Base-by-base conservation (phyloP, 768 basidiomycete species). In the Lactifluus subvellereus region DNA sequence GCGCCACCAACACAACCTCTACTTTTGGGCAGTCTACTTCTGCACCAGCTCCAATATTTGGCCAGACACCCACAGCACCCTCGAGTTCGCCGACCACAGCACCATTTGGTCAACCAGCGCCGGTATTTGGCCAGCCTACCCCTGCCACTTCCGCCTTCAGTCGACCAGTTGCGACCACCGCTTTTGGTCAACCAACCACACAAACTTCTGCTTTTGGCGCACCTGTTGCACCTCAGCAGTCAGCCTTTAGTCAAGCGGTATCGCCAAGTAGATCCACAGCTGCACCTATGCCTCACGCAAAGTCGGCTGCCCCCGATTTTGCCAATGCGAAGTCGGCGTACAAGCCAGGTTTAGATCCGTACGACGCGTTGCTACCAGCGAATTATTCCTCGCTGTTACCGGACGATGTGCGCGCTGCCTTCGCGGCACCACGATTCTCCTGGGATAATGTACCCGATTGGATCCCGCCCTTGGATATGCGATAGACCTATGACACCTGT, bases 391-490 rank as follows among this genome's bases (percentile, higher is more conserved):
- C 78, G 38, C 70, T 80, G 38, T 68, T 89, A 16, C 86, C 88
- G 1, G 69, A 73, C 37, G 69, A 69, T 4, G 80, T 77, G 42
- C 70, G 76, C 66, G 77, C 77, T 4, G 84, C 84, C 33, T 89
- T 88, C 63, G 69, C 75, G 60, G 74, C 45, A 72, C 74, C 55
- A 80, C 72, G 71, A 88, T 89, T 70, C 80, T 81, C 69, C 83
- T 81, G 77, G 82, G 85, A 72, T 53, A 80, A 79, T 61, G 77
- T 89, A 51, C 88, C 88, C 1, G 86, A 87, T 54, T 88, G 84
- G 84, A 76, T 84, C 59, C 88, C 88, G 40, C 88, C 87, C 6
- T 56, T 81, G 45, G 81, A 83, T 66, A 72, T 84, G 61, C 76
- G 85, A 60, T 85, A 63, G 76, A 74, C 48, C 11, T 9, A 45